Conservation (phyloP, 768 basidiomycete species). For the Podaxis rugospora region DNA sequence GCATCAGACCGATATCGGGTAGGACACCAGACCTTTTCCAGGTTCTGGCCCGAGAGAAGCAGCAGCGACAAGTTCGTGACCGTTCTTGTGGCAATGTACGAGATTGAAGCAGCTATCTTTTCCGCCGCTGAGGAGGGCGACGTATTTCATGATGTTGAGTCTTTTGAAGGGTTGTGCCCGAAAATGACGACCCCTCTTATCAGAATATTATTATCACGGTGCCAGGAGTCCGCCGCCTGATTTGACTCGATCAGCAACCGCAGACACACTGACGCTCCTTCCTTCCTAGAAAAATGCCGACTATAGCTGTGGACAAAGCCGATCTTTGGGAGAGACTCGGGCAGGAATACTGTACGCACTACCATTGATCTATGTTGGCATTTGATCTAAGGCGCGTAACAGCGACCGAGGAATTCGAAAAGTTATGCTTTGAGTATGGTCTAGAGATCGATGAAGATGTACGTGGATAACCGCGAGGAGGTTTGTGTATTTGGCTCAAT, state of each 20-base stretch:
- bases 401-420: constrained; percentile 95
- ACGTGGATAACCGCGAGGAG: constrained; percentile 24
- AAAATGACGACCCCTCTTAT: constrained; percentile 15
- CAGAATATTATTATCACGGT: constrained; percentile 9
- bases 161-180: neutral
- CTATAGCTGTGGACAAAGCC: constrained; percentile 91
- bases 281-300: constrained; percentile 63
- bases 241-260: constrained; percentile 27
- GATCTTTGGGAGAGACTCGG: constrained; percentile 90
- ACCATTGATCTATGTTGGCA: neutral
- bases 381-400: constrained; percentile 12
- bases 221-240: constrained; percentile 11
- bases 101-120: constrained; percentile 98
- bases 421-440: constrained; percentile 95
- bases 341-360: constrained; percentile 64
- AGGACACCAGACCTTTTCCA: constrained; percentile 69
- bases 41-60: constrained; percentile 81
- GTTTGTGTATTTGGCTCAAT: constrained; percentile 1
- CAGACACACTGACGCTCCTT: neutral
- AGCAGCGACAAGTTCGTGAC: constrained; percentile 83
- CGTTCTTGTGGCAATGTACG: constrained; percentile 79
- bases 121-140: constrained; percentile 93
- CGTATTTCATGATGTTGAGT: constrained; percentile 68
- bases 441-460: constrained; percentile 98
- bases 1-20: constrained; percentile 4